Evolutionary conservation across 2,329 filamentous ascomycete genomes (phyloP).

Genomic region (Alternaria longipes): DNA sequence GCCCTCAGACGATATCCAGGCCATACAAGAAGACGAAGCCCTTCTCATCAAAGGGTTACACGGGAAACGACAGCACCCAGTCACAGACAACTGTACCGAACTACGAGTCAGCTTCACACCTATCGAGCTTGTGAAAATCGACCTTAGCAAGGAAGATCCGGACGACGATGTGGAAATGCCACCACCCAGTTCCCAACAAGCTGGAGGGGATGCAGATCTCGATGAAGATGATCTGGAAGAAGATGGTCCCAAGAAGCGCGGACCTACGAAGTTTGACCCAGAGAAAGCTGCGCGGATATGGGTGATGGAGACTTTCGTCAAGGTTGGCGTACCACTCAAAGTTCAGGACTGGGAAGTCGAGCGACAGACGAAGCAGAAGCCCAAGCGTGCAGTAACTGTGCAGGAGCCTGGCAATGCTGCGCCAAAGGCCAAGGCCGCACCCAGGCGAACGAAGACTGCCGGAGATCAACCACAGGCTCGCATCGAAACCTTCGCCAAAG

Average conservation of each 20-base stretch:
- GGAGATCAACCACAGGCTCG: slow-evolving; percentile 30
- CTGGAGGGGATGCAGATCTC: slow-evolving; percentile 32
- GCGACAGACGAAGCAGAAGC: slow-evolving; percentile 32
- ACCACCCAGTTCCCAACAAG: slow-evolving; percentile 27
- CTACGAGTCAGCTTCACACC: slow-evolving; percentile 82
- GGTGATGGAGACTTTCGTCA: slow-evolving; percentile 72
- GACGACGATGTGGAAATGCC: slow-evolving; percentile 67
- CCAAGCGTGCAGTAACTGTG: slow-evolving; percentile 31
- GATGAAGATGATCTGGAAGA: slow-evolving; percentile 50
- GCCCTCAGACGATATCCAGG: slow-evolving; percentile 45
- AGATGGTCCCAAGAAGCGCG: slow-evolving; percentile 56
- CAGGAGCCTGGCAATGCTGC: slow-evolving; percentile 32
- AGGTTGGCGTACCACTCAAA: slow-evolving; percentile 70
- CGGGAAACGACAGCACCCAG: slow-evolving; percentile 73
- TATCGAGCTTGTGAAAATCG: slow-evolving; percentile 77
- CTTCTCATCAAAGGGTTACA: slow-evolving; percentile 72
- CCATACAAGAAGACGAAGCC: slow-evolving; percentile 58
- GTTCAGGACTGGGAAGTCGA: slow-evolving; percentile 70
- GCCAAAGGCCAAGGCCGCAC: slow-evolving; percentile 31
- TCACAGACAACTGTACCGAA: slow-evolving; percentile 79
- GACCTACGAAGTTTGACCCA: slow-evolving; percentile 68
- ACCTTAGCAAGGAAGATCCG: slow-evolving; percentile 76
- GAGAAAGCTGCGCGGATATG: slow-evolving; percentile 71
- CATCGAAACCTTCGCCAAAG: slow-evolving; percentile 45
- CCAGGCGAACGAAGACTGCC: slow-evolving; percentile 34